Base-by-base conservation (phyloP, 352 stramenopile genomes). In the Phytophthora macrochlamydospora region DNA sequence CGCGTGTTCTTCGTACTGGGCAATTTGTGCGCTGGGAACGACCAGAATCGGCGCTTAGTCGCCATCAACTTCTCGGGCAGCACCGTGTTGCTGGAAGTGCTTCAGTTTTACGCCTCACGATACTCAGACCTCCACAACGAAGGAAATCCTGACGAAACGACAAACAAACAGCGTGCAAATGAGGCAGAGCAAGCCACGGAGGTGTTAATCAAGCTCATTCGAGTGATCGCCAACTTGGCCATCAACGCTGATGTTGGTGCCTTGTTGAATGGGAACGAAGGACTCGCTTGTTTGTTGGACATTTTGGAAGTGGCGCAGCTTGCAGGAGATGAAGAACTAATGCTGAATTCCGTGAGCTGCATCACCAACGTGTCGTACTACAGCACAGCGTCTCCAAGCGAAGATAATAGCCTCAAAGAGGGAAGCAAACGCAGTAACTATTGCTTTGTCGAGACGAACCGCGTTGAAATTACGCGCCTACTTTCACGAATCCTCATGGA, bases 321-420 rank as follows among this genome's bases (percentile, higher is more conserved):
- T 4, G 46, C 33, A 9, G 60, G 53, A 11, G 70, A 93, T 45
- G 88, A 97, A 74, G 90, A 97, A 52, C 82, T 97, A 31, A 87
- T 92, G 77, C 78, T 97, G 48, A 97, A 97, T 50, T 76, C 92
- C 3, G 87, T 97, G 7, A 94, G 86, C 62, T 92, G 84, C 32
- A 71, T 97, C 66, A 97, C 90, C 7, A 97, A 97, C 51, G 62
- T 97, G n/a, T 95, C 85, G 2, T 97, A 92, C 69, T 96, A 76
- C 59, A 75, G 67, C 11, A 62, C 18, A 14, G 54, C 54, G 14
- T 13, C 51, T 1, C 29, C 29, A 9, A 38, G 35, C 29, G 40
- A 59, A 2, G 18, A 8, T 7, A 63, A 59, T 42, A 59, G 56
- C 24, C 29, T 28, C 13, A 44, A 32, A 40, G 5, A n/a, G 1